Evolutionary conservation across 345 rosid species (phyloP), one percentile per base, ranked within the genome.

Genomic region (Ceriops tagal): DNA sequence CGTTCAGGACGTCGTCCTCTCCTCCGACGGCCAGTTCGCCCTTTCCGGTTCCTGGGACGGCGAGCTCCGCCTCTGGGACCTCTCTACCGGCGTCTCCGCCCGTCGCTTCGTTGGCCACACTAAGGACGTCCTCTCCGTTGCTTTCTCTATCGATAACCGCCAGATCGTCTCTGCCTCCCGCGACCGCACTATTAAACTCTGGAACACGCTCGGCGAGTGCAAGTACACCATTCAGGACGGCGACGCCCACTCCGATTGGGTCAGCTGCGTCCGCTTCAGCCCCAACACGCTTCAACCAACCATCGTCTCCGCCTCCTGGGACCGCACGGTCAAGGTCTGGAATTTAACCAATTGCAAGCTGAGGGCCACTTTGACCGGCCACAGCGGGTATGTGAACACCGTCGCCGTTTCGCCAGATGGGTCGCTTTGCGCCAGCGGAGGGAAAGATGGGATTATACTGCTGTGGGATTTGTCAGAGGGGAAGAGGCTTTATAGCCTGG

Each of bases 61-160:
- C 28, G 98, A 93, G 88, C 97, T 93, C 28, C 97, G 98, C 8
- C 96, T 93, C 49, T 93, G 98, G 98, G 98, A 93, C 69, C 90
- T 93, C 37, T 77, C 80, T 16, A 18, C 89, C n/a, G 98, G 97
- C 3, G 70, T 74, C 21, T 86, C 95, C 22, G 84, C 96, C n/a
- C 91, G 96, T 60, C 74, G 98, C 8, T 93, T 93, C 67, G 97
- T 89, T 1, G 98, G 98, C 30, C 98, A 93, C 87, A 84, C 97
- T 47, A 93, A 93, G 72, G 96, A 93, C 26, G 98, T 93, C 3
- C 83, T 93, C 26, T 93, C 98, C 13, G 98, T 93, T 6, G 98
- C 98, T 0, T 93, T 93, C 85, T 93, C 98, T 0, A 83, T 93
- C 4, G 98, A 93, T 71, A 93, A 93, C 71, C 92, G 98, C 67